Evolutionary conservation across 23 red algal genomes (phyloP), one percentile per base, ranked within the genome.

Genomic region (Gracilaria vermiculophylla): DNA sequence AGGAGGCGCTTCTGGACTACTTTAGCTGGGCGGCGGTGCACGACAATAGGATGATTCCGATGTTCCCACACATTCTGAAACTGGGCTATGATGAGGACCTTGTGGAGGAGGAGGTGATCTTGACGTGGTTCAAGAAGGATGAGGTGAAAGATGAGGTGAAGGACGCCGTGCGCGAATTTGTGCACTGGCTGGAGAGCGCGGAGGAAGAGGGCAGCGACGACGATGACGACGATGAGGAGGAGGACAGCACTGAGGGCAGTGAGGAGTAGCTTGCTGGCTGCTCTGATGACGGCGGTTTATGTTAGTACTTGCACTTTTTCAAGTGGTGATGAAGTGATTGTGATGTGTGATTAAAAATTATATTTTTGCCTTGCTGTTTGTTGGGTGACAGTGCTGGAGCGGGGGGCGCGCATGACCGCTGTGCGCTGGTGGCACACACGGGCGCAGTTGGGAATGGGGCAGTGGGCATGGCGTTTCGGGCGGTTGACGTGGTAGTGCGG

Each of bases 171-270:
- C 35, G 51, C 28, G 62, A 58, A 6, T 42, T 98, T 44, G 77
- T 98, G 43, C 73, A 98, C n/a, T 98, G 95, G 95, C 76, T 98
- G 78, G 76, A 98, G 86, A 62, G 85, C 33, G 85, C 83, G 20
- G 85, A 90, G 6, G 87, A 86, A 31, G 72, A 77, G 58, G 72
- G 67, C 27, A 69, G 66, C 15, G 73, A 85, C 40, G 91, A 94
- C 48, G 90, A 85, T 12, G 43, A 58, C 24, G 62, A 51, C 8
- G 23, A 47, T 3, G 77, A 39, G 14, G 64, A 74, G 32, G 67
- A 77, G 27, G 42, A 88, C 19, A 55, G 66, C 21, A 39, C 20
- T 29, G 70, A 76, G 28, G 42, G 48, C 27, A 24, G 21, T 25
- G 52, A 54, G 43, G 43, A 8, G 43, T 47, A 12, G 43, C 12